These are phyloP conservation scores for Trametes meyenii DNA, from an alignment of 768 basidiomycete species.

Conservation along the genomic window DNA sequence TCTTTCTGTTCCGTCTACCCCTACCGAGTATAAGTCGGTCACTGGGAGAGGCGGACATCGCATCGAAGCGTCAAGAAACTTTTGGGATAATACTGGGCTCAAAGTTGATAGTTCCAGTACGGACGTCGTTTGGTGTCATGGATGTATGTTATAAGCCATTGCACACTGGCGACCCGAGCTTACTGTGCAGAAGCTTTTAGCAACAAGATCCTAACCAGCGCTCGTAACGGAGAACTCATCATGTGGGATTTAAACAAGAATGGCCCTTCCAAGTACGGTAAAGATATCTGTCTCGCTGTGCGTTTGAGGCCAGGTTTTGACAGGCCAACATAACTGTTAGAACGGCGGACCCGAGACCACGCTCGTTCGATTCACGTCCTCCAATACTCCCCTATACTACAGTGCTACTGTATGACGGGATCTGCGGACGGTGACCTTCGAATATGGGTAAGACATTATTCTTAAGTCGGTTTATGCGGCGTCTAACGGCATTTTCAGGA, in stretches of 20 bases:
- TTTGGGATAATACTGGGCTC: conserved; percentile 78
- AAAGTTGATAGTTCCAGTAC: conserved; percentile 81
- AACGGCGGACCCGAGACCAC: conserved; percentile 68
- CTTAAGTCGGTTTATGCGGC: background rate
- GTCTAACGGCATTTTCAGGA: conserved; percentile 43
- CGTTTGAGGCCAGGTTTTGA: background rate
- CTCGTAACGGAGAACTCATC: conserved; percentile 79
- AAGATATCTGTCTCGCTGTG: conserved; percentile 5
- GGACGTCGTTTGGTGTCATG: conserved; percentile 80
- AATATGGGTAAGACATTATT: conserved; percentile 61
- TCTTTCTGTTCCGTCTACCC: conserved; percentile 30
- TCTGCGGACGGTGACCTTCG: conserved; percentile 82
- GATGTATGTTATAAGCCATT: conserved; percentile 32
- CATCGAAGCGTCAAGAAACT: conserved; percentile 73
- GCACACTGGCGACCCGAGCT: background rate
- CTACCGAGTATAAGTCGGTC: conserved; percentile 51
- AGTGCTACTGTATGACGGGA: conserved; percentile 76
- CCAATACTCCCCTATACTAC: conserved; percentile 66
- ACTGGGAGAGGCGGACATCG: conserved; percentile 64
- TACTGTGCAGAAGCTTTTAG: conserved; percentile 52
- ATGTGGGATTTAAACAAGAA: conserved; percentile 80
- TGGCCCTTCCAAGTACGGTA: conserved; percentile 72
- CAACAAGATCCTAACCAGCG: conserved; percentile 80
- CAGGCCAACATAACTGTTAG: background rate
- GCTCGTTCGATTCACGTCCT: conserved; percentile 72